These are phyloP conservation scores for Monosporascus cannonballus DNA, from an alignment of 2,329 filamentous ascomycete genomes.

Conservation along the genomic window DNA sequence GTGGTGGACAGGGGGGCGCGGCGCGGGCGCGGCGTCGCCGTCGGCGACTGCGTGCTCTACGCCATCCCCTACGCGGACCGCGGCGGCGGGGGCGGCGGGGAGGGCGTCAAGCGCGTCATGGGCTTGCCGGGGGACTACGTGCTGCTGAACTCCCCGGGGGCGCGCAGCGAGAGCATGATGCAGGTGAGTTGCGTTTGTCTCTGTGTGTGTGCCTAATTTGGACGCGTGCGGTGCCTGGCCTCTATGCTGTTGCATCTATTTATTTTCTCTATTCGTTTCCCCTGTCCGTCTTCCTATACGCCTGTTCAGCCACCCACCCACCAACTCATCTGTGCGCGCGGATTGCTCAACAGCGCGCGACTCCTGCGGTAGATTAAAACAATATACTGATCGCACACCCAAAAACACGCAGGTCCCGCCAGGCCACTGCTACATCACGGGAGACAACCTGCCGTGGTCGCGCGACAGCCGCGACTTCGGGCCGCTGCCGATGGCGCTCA, in stretches of 20 bases:
- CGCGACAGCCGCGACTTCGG: constrained; percentile 84
- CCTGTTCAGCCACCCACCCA: too few relatives aligned
- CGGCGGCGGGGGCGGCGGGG: constrained; percentile 12
- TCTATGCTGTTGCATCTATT: not conserved
- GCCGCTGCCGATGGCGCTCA: constrained; percentile 75
- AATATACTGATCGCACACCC: not conserved
- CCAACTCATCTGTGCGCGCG: too few relatives aligned
- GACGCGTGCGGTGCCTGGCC: not conserved
- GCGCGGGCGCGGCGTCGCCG: constrained; percentile 55
- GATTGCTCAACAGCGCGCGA: too few relatives aligned
- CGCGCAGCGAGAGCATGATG: constrained; percentile 49
- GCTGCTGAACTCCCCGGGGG: constrained; percentile 54
- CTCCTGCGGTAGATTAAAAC: too few relatives aligned
- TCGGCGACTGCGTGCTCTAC: constrained; percentile 84
- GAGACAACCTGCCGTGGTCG: constrained; percentile 81
- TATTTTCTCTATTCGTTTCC: not conserved
- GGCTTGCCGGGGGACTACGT: constrained; percentile 75
- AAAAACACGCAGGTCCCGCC: constrained; percentile 62
- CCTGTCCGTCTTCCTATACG: too few relatives aligned
- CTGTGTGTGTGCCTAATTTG: too few relatives aligned
- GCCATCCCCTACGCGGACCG: constrained; percentile 63
- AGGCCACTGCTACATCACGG: constrained; percentile 86
- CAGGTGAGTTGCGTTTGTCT: constrained; percentile 44
- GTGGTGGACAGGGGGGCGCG: constrained; percentile 63
- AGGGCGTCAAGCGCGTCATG: constrained; percentile 73